These are phyloP conservation scores for Colletotrichum cordylinicola DNA, from an alignment of 2,329 filamentous ascomycete genomes.

Conservation along the genomic window DNA sequence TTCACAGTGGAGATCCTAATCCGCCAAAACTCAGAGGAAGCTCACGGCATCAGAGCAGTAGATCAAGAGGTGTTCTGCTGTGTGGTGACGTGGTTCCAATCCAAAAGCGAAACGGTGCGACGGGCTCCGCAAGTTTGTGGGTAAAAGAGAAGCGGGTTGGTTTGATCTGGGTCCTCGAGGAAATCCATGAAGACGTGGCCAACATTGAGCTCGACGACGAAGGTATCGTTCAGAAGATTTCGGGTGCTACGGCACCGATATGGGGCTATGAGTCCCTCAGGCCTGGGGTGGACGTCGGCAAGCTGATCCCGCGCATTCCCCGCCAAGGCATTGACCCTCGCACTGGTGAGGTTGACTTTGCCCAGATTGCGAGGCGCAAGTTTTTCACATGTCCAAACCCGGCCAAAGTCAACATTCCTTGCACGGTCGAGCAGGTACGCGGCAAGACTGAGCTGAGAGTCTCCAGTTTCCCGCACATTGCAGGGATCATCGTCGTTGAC, in stretches of 20 bases:
- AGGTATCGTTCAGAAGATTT: conserved; percentile 72
- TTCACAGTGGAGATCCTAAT: conserved; percentile 61
- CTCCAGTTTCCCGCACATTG: conserved; percentile 96
- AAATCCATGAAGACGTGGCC: conserved; percentile 94
- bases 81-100: conserved; percentile 99
- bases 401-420: conserved; percentile 81
- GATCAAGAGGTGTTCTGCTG: conserved; percentile 86
- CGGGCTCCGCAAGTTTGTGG: conserved; percentile 94
- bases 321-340: conserved; percentile 74
- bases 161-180: conserved; percentile 96
- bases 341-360: conserved; percentile 79
- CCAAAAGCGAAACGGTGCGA: conserved; percentile 90
- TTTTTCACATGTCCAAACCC: conserved; percentile 87
- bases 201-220: conserved; percentile 78
- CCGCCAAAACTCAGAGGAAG: conserved; percentile 59
- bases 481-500: conserved; percentile 93
- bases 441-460: conserved; percentile 77
- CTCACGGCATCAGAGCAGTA: conserved; percentile 72
- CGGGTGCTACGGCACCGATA: conserved; percentile 82
- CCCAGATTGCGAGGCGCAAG: conserved; percentile 72
- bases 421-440: conserved; percentile 77
- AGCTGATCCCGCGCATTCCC: conserved; percentile 83
- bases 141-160: conserved; percentile 96
- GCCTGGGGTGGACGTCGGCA: conserved; percentile 75
- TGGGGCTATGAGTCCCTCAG: conserved; percentile 78